Conservation (phyloP, 225 moss, liverwort and hornwort species). For the Pleurozium schreberi region DNA sequence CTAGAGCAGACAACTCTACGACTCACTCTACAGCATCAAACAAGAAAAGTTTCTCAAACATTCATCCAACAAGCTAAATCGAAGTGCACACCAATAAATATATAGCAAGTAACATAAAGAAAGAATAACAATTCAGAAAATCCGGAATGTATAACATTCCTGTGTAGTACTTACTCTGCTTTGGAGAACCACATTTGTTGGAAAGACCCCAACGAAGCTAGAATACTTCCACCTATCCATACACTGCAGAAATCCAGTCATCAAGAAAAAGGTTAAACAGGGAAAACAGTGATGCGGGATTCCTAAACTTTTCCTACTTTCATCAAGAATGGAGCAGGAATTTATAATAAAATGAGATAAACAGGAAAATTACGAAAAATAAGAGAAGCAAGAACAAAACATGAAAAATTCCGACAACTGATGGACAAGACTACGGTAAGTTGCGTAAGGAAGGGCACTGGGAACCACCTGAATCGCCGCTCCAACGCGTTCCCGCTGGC, state of each 20-base stretch:
- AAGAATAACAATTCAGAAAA: neutral
- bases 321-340: neutral
- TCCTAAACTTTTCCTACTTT: neutral
- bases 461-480: conserved; percentile 65
- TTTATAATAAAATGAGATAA: neutral
- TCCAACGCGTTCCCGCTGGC: conserved; percentile 81
- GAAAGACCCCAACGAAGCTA: conserved; percentile 93
- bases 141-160: neutral
- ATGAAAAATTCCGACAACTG: neutral
- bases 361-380: neutral
- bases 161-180: conserved; percentile 51
- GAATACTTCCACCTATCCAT: conserved; percentile 94
- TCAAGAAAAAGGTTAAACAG: neutral
- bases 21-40: neutral
- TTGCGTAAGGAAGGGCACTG: neutral
- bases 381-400: neutral
- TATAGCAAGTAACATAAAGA: neutral
- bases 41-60: neutral
- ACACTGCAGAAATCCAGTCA: conserved; percentile 40
- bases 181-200: conserved; percentile 99
- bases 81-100: neutral
- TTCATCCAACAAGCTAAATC: neutral
- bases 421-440: neutral
- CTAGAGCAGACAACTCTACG: neutral
- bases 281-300: neutral